Conservation (phyloP, 2,329 filamentous ascomycete species). For the Diplodia seriata region DNA sequence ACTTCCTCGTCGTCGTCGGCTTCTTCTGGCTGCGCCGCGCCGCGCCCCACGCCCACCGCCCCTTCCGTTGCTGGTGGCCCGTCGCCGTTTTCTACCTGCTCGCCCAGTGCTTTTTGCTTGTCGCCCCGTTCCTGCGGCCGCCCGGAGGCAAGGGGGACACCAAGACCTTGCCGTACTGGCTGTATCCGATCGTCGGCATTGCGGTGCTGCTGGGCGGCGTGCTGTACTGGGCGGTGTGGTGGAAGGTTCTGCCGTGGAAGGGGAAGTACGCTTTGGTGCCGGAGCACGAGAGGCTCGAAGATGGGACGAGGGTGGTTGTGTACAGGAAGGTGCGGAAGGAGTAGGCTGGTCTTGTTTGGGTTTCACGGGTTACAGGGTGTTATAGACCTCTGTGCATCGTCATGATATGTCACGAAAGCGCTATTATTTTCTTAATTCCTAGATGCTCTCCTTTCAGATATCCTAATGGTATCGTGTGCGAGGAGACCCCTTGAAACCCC, state of each 20-base stretch:
- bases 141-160: slow-evolving; percentile 36
- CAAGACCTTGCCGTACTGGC: slow-evolving; percentile 56
- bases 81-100: slow-evolving; percentile 64
- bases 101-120: slow-evolving; percentile 62
- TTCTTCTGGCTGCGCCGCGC: slow-evolving; percentile 66
- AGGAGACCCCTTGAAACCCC: not conserved
- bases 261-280: slow-evolving; percentile 69
- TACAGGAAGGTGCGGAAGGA: slow-evolving; percentile 36
- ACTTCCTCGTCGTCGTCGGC: slow-evolving; percentile 63
- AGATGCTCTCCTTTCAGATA: not conserved
- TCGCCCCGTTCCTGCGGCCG: slow-evolving; percentile 66
- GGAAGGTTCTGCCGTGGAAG: slow-evolving; percentile 64
- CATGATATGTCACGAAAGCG: not conserved
- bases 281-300: slow-evolving; percentile 63
- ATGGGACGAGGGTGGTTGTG: slow-evolving; percentile 70
- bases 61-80: slow-evolving; percentile 69
- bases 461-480: not conserved
- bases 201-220: slow-evolving; percentile 65
- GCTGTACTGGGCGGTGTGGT: slow-evolving; percentile 74
- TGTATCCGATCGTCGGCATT: slow-evolving; percentile 61
- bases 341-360: not conserved
- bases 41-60: slow-evolving; percentile 66
- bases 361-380: not conserved
- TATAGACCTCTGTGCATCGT: not conserved
- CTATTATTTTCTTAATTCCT: not conserved